phyloP scores from a whole-genome alignment of 2,329 filamentous ascomycete genomes.

The Botrytis galanthina region DNA sequence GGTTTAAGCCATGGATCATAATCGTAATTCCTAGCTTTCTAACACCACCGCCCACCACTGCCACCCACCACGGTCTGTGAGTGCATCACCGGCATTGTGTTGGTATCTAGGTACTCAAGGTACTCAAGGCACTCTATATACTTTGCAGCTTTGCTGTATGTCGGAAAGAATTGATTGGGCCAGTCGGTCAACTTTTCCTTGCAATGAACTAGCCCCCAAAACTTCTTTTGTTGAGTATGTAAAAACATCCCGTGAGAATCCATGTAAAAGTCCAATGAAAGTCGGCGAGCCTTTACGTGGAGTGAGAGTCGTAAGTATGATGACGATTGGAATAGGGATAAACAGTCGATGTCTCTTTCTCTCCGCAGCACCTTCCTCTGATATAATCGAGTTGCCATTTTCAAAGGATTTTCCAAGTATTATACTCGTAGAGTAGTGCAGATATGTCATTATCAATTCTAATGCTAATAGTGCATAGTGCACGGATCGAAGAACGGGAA shows the following conservation, averaged over 20 bases:
- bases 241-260: not conserved
- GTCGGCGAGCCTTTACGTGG: not conserved
- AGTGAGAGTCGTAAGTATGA: not conserved
- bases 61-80: not conserved
- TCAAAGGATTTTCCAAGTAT: not conserved
- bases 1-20: constrained; percentile 7
- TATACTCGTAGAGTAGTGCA: not conserved
- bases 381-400: not conserved
- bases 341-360: not conserved
- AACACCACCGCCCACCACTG: not conserved
- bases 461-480: constrained; percentile 10
- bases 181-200: constrained; percentile 14
- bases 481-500: constrained; percentile 17
- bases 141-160: constrained; percentile 2
- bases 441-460: not conserved
- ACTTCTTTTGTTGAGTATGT: not conserved
- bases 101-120: not conserved
- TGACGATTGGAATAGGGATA: too few relatives aligned
- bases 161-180: constrained; percentile 6
- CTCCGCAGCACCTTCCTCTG: not conserved
- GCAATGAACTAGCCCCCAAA: not conserved
- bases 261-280: not conserved
- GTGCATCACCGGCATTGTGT: not conserved
- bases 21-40: constrained; percentile 4
- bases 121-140: not conserved